A percentile compares a stretch with the other conserved stretches of the same genome.
Evolutionary conservation across 2,329 filamentous ascomycete species (phyloP).

Genomic region (Orbilia oligospora): DNA sequence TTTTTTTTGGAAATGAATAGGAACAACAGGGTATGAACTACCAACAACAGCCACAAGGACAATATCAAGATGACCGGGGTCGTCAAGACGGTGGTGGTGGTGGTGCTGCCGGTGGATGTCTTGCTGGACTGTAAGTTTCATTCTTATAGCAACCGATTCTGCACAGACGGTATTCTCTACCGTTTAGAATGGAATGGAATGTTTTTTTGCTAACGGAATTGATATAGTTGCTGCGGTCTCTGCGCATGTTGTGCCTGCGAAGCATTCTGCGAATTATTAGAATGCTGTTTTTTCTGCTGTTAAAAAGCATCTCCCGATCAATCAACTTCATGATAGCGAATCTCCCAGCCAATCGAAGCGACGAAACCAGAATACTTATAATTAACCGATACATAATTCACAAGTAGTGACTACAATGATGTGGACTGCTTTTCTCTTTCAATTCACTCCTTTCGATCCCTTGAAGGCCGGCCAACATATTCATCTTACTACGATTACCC

Average conservation of each 20-base stretch:
- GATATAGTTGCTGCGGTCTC: constrained; percentile 50
- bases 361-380: constrained; percentile 3
- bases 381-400: constrained; percentile 9
- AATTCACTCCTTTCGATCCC: not conserved
- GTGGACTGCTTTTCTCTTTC: not conserved
- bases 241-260: constrained; percentile 57
- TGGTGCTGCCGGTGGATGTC: constrained; percentile 49
- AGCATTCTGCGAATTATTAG: constrained; percentile 45
- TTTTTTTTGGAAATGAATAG: constrained; percentile 21
- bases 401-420: not conserved
- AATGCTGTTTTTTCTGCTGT: constrained; percentile 61
- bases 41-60: constrained; percentile 49
- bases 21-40: constrained; percentile 57
- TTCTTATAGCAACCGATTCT: not conserved
- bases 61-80: constrained; percentile 52
- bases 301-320: constrained; percentile 19
- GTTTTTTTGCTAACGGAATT: constrained; percentile 28
- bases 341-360: constrained; percentile 5
- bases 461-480: constrained; percentile 16
- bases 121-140: constrained; percentile 51
- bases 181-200: no score
- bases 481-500: not conserved
- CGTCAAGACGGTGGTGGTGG: constrained; percentile 22
- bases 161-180: not conserved
- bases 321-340: constrained; percentile 3